Percentiles rank a stretch among this genome's conserved stretches.
phyloP scores from a whole-genome alignment of 176 grass and related monocot genomes.

The Pontederia crassipes region DNA sequence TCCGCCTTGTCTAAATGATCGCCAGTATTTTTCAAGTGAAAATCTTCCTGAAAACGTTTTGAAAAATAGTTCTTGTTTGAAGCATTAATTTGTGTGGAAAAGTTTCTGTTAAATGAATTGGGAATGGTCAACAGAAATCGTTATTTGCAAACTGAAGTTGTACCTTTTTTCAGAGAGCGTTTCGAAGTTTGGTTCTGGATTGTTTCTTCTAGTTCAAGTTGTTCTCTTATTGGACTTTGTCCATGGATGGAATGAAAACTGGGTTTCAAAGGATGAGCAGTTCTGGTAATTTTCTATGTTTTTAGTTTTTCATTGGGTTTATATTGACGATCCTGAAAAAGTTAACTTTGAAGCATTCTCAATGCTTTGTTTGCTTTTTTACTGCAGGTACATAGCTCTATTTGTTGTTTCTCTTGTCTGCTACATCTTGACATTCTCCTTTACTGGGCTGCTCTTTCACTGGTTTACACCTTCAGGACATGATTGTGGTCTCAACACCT shows the following conservation, averaged over 20 bases:
- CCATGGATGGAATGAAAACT: slow-evolving; percentile 95
- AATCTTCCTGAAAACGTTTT: too few species aligned
- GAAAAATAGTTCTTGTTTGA: too few species aligned
- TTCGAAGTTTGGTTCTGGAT: slow-evolving; percentile 93
- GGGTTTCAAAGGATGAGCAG: slow-evolving; percentile 89
- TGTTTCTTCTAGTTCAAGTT: slow-evolving; percentile 96
- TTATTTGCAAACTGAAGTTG: neutral
- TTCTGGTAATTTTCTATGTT: slow-evolving; percentile 45
- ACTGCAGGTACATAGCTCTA: slow-evolving; percentile 79
- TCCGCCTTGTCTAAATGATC: too few species aligned
- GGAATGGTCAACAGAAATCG: neutral
- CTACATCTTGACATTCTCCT: slow-evolving; percentile 70
- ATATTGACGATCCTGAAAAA: neutral
- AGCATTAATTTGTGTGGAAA: too few species aligned
- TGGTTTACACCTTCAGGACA: slow-evolving; percentile 96
- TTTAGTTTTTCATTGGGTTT: neutral
- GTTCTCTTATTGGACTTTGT: slow-evolving; percentile 95
- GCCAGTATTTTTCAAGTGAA: too few species aligned
- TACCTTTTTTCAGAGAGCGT: slow-evolving; percentile 61
- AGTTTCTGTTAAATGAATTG: neutral
- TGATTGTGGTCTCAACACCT: slow-evolving; percentile 86
- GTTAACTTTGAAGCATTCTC: neutral
- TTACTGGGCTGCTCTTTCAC: slow-evolving; percentile 87
- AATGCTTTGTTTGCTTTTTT: slow-evolving; percentile 6
- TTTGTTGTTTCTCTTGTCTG: slow-evolving; percentile 84